These are phyloP conservation scores for Cyberlindnera petersonii DNA, from an alignment of 805 yeast species.

Conservation along the genomic window DNA sequence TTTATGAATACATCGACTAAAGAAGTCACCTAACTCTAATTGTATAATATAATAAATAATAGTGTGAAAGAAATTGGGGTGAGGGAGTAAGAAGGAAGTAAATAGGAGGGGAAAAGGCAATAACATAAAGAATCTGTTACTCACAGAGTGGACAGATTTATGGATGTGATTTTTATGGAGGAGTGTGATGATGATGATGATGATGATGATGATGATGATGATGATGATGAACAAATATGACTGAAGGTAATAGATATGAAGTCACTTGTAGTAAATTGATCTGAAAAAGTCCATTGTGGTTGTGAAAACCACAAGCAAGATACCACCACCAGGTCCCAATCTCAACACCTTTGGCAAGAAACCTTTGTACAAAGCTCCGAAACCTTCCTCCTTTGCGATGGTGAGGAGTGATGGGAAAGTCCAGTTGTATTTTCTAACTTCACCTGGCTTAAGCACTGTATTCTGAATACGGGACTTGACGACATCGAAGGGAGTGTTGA, in stretches of 20 bases:
- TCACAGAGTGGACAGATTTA: too few species aligned
- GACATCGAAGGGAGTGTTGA: conserved; percentile 96
- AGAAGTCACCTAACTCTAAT: too few species aligned
- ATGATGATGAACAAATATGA: too few species aligned
- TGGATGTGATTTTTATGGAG: too few species aligned
- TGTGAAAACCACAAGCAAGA: conserved; percentile 93
- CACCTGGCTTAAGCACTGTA: conserved; percentile 62
- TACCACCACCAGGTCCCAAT: conserved; percentile 99
- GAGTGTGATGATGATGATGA: too few species aligned
- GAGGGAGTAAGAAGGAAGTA: too few species aligned
- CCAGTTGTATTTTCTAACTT: conserved; percentile 87
- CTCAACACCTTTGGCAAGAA: conserved; percentile 95
- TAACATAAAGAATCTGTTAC: too few species aligned
- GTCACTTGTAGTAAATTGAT: conserved; percentile 26
- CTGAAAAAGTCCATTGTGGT: conserved; percentile 92
- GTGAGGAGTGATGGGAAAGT: conserved; percentile 72
- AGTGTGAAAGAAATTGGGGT: too few species aligned
- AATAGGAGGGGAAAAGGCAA: too few species aligned
- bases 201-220: too few species aligned
- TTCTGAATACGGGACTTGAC: conserved; percentile 95
- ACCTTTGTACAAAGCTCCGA: conserved; percentile 88
- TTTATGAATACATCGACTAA: too few species aligned
- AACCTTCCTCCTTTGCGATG: conserved; percentile 88
- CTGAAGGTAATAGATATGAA: neutral
- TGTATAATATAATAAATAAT: too few species aligned